Base-by-base conservation (phyloP, 2,329 filamentous ascomycete species). In the Pleomassaria siparia region DNA sequence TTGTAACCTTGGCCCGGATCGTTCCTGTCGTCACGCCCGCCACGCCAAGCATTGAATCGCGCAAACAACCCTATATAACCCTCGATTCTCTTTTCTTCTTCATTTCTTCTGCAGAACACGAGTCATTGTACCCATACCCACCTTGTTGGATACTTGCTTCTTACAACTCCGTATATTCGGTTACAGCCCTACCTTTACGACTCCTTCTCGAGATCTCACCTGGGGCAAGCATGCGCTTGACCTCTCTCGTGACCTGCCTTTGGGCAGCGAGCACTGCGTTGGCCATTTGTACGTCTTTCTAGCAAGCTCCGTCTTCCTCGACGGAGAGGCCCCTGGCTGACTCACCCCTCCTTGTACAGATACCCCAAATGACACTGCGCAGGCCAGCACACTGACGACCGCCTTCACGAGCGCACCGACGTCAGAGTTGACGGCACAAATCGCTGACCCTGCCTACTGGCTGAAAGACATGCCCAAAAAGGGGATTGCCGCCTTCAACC, bases 401-500 rank as follows among this genome's bases (percentile, higher is more conserved):
- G 40, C 35, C n/a, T 21, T 36, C 28, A 35, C 15, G 20, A 37
- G 24, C 29, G 37, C 18, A 6, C 43, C 29, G n/a, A 45, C 13
- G 29, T 40, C 15, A 15, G 29, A 35, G 30, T 10, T 32, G 13
- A 5, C 7, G 33, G 25, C 11, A 3, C 37, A 33, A n/a, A 36
- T 40, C 24, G 46, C 24, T n/a, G 46, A 56, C 36, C 25, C 47
- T 20, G 20, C 59, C 10, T 77, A 72, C 54, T 77, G 74, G 74
- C 55, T 74, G 15, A 70, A 66, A 6, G 66, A 72, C 24, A 70
- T 76, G 13, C 68, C 64, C n/a, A 70, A 74, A 18, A 71, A 72
- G 48, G 74, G 74, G 39, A 65, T 62, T 40, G 63, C 69, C n/a
- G 60, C 73, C 0, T 76, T 75, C 56, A 69, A 70, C 36, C 22